phyloP scores from a whole-genome alignment of 2,329 filamentous ascomycete species.

The Hortaea werneckii region DNA sequence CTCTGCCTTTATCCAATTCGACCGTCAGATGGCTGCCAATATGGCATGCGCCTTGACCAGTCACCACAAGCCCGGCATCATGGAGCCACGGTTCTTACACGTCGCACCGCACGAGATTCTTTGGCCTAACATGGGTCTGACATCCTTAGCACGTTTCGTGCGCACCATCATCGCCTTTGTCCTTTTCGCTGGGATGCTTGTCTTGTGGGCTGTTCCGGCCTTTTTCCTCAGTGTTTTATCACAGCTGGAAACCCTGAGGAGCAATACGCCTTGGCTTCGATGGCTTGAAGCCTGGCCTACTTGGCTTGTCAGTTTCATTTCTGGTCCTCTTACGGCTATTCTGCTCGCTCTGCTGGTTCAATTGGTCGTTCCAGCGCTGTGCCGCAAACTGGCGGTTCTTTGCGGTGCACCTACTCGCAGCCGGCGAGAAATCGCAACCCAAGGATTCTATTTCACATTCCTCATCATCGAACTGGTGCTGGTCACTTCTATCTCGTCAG shows the following conservation, averaged over 20 bases:
- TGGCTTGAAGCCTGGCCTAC: no score
- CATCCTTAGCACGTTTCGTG: constrained; percentile 3
- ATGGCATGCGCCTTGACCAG: constrained; percentile 7
- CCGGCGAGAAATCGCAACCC: constrained; percentile 5
- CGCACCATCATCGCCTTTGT: constrained; percentile 4
- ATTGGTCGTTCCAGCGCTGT: no score
- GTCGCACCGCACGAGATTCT: constrained; percentile 10
- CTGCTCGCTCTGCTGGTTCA: no score
- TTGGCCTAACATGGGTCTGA: constrained; percentile 10
- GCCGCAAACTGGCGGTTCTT: no score
- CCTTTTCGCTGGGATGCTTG: constrained; percentile 6
- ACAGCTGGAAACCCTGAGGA: no score
- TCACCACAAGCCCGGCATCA: constrained; percentile 6
- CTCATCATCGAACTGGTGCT: constrained; percentile 9
- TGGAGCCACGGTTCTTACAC: constrained; percentile 8
- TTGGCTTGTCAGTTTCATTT: no score
- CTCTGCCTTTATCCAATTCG: constrained; percentile 10
- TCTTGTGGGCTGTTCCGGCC: constrained; percentile 8
- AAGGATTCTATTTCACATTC: constrained; percentile 10
- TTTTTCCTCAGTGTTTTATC: constrained; percentile 3
- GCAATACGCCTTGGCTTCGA: no score
- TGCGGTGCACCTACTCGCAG: no score
- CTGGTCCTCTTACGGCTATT: no score
- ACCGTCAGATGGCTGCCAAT: constrained; percentile 9
- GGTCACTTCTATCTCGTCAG: background rate